Base-by-base conservation (phyloP, 2,329 filamentous ascomycete species). In the Penicillium sp. region DNA sequence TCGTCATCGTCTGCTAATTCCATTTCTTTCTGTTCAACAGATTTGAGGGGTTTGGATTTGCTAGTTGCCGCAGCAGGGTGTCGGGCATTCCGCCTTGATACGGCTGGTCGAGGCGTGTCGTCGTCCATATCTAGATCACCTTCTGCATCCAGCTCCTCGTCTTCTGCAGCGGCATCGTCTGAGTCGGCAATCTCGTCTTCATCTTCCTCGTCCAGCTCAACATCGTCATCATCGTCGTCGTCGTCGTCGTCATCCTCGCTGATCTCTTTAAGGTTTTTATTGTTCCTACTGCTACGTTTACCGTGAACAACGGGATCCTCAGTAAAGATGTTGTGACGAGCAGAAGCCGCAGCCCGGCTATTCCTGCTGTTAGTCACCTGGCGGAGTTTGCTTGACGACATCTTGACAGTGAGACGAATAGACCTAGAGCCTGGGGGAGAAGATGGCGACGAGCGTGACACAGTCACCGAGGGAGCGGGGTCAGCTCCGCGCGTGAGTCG, bases 381-480 rank as follows among this genome's bases (percentile, higher is more conserved):
- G 30, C 77, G 76, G 55, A 80, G 65, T 65, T 78, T 80, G 63
- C 71, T 77, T 20, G 77, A 72, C 18, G 77, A 75, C 72, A 79
- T 79, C 61, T 76, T 80, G 51, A 80, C 72, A 5, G 74, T 80
- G 54, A 80, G 64, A 60, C 72, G 74, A 48, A 80, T 73, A 42
- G 76, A 75, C 63, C 69, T 74, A 18, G 63, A 60, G 55, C 75
- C 71, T 54, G 70, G 72, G 14, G 71, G 60, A 20, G 69, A 65
- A 20, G 65, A 65, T 54, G 72, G 66, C 18, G 68, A 61, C 48
- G 69, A 68, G 57, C 71, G 70, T 48, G 70, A 71, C 35, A 75
- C 66, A 49, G 71, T 73, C 45, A 75, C 68, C 55, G 71, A 68
- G 20, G 52, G 43, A 23, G 57, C 45, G 26, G 65, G 60, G 56